phyloP scores from a whole-genome alignment of 2,329 filamentous ascomycete species.

The Parastagonospora avenae region DNA sequence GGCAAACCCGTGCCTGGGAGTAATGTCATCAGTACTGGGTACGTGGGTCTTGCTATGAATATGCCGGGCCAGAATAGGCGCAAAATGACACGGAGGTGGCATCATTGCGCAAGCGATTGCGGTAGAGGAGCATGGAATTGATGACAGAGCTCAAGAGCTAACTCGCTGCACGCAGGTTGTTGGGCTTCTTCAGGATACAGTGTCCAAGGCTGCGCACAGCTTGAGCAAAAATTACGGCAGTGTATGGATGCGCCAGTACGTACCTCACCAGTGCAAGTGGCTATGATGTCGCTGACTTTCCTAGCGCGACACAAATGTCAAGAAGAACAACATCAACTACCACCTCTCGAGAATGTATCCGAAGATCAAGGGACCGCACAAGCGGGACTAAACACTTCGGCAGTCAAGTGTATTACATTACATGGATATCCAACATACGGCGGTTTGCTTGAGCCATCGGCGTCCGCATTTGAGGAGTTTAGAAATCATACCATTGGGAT shows the following conservation, averaged over 20 bases:
- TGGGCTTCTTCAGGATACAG: slow-evolving; percentile 81
- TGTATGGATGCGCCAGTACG: slow-evolving; percentile 82
- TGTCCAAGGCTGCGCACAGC: slow-evolving; percentile 61
- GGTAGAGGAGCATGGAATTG: not conserved
- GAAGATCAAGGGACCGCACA: slow-evolving; percentile 72
- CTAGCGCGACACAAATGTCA: slow-evolving; percentile 61
- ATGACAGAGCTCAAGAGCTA: slow-evolving; percentile 15
- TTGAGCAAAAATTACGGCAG: slow-evolving; percentile 65
- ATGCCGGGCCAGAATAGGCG: not conserved
- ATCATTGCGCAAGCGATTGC: not conserved
- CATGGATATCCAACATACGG: slow-evolving; percentile 24
- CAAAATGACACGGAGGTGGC: not conserved
- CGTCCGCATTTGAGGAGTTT: slow-evolving; percentile 24
- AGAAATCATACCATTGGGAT: not conserved
- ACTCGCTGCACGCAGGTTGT: slow-evolving; percentile 63
- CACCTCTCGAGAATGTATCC: slow-evolving; percentile 80
- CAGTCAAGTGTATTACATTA: slow-evolving; percentile 29
- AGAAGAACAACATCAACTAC: slow-evolving; percentile 88
- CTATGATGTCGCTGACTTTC: slow-evolving; percentile 8
- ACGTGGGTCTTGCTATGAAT: slow-evolving; percentile 26
- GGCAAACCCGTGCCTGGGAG: slow-evolving; percentile 66
- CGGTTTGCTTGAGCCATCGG: slow-evolving; percentile 13
- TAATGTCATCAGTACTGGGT: slow-evolving; percentile 72
- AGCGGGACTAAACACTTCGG: slow-evolving; percentile 59
- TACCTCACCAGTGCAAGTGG: slow-evolving; percentile 23